Evolutionary conservation across 148 eudicot species (phyloP).

Genomic region (Spergularia bocconei): DNA sequence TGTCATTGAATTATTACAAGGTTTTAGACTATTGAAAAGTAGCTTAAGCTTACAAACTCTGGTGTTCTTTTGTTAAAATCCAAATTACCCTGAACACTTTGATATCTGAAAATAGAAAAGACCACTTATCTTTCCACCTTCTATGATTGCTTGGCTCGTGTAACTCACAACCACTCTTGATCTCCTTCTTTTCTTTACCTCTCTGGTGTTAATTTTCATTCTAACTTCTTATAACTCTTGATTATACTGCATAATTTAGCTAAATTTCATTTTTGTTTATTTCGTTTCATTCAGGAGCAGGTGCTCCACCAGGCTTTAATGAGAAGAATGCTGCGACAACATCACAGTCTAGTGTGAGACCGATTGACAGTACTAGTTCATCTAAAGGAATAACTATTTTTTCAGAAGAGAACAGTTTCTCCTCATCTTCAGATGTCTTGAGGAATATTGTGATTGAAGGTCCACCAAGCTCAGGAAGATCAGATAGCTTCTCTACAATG

Average conservation of each 20-base stretch:
- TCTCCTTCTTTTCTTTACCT: not conserved
- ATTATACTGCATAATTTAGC: not conserved
- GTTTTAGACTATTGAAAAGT: not conserved
- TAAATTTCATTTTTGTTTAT: not conserved
- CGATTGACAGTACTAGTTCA: constrained; percentile 4
- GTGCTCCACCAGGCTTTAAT: constrained; percentile 29
- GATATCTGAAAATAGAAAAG: not conserved
- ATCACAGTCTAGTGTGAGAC: constrained; percentile 21
- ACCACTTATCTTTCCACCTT: not conserved
- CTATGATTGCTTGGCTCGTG: not conserved
- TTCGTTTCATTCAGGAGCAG: constrained; percentile 17
- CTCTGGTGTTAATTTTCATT: not conserved
- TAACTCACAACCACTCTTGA: not conserved
- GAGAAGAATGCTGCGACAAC: constrained; percentile 25
- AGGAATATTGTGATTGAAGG: constrained; percentile 30
- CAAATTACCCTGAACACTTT: not conserved
- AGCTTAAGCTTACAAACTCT: not conserved
- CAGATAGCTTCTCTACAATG: constrained; percentile 31
- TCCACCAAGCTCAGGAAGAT: constrained; percentile 36
- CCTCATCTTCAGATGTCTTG: constrained; percentile 24
- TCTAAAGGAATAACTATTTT: constrained; percentile 23
- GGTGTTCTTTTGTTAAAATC: not conserved
- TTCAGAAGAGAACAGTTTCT: constrained; percentile 10
- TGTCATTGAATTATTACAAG: not conserved
- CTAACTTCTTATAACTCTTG: not conserved